These are phyloP conservation scores for Diplodia intermedia DNA, from an alignment of 2,329 filamentous ascomycete species.

Conservation along the genomic window DNA sequence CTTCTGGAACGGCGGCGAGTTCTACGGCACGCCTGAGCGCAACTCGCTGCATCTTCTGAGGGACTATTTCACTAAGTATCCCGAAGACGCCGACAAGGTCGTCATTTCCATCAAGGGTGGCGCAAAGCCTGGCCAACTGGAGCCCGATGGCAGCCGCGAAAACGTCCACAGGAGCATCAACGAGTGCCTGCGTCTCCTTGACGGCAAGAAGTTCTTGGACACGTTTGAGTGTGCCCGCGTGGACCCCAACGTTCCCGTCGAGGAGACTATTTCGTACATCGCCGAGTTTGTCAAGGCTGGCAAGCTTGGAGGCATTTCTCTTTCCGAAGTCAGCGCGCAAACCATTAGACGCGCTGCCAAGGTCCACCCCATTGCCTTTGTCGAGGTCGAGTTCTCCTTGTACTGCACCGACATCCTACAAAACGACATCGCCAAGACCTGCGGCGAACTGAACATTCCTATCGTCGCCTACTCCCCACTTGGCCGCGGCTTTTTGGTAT, in stretches of 20 bases:
- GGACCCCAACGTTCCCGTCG: constrained; percentile 53
- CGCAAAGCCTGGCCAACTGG: constrained; percentile 43
- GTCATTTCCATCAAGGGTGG: constrained; percentile 61
- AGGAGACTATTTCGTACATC: constrained; percentile 54
- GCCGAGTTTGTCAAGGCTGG: constrained; percentile 50
- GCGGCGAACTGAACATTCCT: constrained; percentile 69
- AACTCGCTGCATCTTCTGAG: constrained; percentile 59
- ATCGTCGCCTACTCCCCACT: constrained; percentile 75
- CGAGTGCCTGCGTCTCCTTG: constrained; percentile 53
- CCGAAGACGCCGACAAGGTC: constrained; percentile 58
- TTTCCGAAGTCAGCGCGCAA: constrained; percentile 55
- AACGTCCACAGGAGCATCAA: constrained; percentile 55
- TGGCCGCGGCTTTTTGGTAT: constrained; percentile 62
- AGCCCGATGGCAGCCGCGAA: constrained; percentile 50
- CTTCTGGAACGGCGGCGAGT: constrained; percentile 59
- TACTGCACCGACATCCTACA: constrained; percentile 63
- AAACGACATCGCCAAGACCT: constrained; percentile 64
- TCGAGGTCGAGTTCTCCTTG: constrained; percentile 67
- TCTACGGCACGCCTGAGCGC: constrained; percentile 55
- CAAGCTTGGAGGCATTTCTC: constrained; percentile 55
- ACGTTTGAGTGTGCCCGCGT: constrained; percentile 57
- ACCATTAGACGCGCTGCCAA: constrained; percentile 58
- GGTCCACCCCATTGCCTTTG: constrained; percentile 62
- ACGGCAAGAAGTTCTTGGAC: constrained; percentile 57
- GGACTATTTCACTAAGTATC: constrained; percentile 60